Percentiles rank a stretch among this genome's conserved stretches.
These are phyloP conservation scores for Pterocarpus macrocarpus DNA, from an alignment of 306 rosid species.

Conservation along the genomic window DNA sequence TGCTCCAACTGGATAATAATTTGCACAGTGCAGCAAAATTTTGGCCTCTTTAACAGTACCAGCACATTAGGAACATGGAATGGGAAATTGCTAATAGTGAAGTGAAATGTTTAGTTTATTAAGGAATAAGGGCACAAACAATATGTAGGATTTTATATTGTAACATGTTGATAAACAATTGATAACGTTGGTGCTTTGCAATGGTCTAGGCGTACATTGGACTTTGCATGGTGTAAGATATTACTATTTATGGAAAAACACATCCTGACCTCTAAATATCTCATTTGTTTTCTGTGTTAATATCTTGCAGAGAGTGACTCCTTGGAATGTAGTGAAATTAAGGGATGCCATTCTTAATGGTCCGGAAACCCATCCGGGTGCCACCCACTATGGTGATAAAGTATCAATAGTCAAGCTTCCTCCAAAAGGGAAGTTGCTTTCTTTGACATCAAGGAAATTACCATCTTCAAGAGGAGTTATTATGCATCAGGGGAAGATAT, in stretches of 20 bases:
- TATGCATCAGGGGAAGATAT: conserved; percentile 64
- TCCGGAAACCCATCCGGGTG: conserved; percentile 89
- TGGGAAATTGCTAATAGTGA: conserved; percentile 25
- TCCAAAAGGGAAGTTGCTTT: conserved; percentile 55
- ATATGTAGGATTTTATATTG: conserved; percentile 17
- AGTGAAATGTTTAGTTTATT: conserved; percentile 24
- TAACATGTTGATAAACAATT: conserved; percentile 32
- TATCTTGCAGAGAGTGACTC: conserved; percentile 82
- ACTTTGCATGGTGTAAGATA: conserved; percentile 20
- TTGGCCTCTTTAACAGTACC: conserved; percentile 3
- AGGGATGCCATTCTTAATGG: conserved; percentile 82
- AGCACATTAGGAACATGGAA: conserved; percentile 7
- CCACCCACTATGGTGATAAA: conserved; percentile 81
- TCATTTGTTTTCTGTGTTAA: conserved; percentile 40
- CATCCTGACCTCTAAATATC: conserved; percentile 1
- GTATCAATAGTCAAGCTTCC: conserved; percentile 58
- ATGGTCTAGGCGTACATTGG: conserved; percentile 24
- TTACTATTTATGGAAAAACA: conserved; percentile 9
- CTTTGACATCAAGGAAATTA: conserved; percentile 68
- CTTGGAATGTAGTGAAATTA: conserved; percentile 80
- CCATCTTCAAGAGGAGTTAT: conserved; percentile 82
- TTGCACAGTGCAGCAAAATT: conserved; percentile 14
- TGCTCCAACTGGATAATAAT: neutral
- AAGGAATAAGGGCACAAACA: neutral
- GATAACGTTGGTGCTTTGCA: neutral